Base-by-base conservation (phyloP, 148 eudicot genomes). In the Amaranthus palmeri region DNA sequence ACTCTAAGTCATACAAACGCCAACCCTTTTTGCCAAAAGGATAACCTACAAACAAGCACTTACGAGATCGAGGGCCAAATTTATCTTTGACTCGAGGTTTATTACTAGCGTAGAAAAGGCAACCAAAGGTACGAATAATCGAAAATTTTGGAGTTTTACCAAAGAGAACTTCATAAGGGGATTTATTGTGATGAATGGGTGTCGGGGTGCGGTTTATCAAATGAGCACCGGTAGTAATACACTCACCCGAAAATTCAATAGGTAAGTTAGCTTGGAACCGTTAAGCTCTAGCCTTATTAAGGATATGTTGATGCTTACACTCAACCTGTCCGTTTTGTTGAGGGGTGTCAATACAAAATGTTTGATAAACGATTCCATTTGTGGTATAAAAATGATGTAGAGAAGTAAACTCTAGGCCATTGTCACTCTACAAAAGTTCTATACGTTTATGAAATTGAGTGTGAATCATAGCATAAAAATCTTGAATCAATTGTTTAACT, bases 1-100 rank as follows among this genome's bases (percentile, higher is more conserved):
- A 0, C 36, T 25, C 36, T 25, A 25, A 2, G 36, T 2, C 36
- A 25, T 25, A 0, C 36, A 25, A 25, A 0, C 67, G 25, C 67
- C 67, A 43, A 5, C 67, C 67, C 12, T 64, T 64, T 64, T 64
- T 11, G 0, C 67, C 52, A 10, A 64, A 64, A 40, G 67, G 67
- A 10, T 64, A 64, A 2, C 18, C 67, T 50, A 45, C 45, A 64
- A 64, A 64, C 14, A 64, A 11, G 0, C 67, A 64, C 4, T 46
- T 45, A 64, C 67, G 67, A 3, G 67, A 43, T 0, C 36, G 67
- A 4, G 25, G 18, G 0, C 52, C 67, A 43, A 64, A 64, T 64
- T 64, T 64, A 11, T 64, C 67, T 4, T 45, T 42, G 1, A 64
- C 9, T 0, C 52, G 51, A 1, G 67, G 50, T 14, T 51, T 13